Percentiles rank a stretch among this genome's conserved stretches.
Conservation (phyloP, 306 rosid species). For the Cyamopsis tetragonoloba region DNA sequence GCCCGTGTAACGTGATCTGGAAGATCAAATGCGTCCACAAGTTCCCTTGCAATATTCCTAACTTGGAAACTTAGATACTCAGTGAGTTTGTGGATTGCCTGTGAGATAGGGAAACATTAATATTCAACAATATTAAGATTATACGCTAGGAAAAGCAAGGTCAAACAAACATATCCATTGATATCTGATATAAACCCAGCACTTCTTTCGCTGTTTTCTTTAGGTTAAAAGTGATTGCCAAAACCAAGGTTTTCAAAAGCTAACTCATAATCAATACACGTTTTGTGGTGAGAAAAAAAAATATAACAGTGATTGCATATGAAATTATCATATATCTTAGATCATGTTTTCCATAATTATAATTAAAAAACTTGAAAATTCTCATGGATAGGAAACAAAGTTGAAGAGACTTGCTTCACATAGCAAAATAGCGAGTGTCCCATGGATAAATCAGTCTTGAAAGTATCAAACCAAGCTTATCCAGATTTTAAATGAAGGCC, state of each 20-base stretch:
- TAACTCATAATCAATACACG: neutral
- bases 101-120: slow-evolving; percentile 19
- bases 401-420: slow-evolving; percentile 13
- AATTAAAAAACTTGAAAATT: slow-evolving; percentile 2
- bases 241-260: neutral
- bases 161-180: neutral
- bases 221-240: neutral
- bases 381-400: neutral
- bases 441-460: neutral
- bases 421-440: slow-evolving; percentile 28
- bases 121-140: neutral
- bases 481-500: neutral
- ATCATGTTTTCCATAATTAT: neutral
- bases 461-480: neutral
- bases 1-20: slow-evolving; percentile 80
- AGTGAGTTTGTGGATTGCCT: slow-evolving; percentile 91
- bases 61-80: slow-evolving; percentile 89
- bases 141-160: neutral
- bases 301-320: neutral
- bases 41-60: slow-evolving; percentile 79
- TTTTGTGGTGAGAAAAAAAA: neutral
- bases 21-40: slow-evolving; percentile 80
- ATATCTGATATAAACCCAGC: neutral
- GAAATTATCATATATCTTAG: neutral
- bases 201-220: neutral